Evolutionary conservation across 2,329 filamentous ascomycete genomes (phyloP), one percentile per base, ranked within the genome.

Genomic region (Colletotrichum gigasporum): DNA sequence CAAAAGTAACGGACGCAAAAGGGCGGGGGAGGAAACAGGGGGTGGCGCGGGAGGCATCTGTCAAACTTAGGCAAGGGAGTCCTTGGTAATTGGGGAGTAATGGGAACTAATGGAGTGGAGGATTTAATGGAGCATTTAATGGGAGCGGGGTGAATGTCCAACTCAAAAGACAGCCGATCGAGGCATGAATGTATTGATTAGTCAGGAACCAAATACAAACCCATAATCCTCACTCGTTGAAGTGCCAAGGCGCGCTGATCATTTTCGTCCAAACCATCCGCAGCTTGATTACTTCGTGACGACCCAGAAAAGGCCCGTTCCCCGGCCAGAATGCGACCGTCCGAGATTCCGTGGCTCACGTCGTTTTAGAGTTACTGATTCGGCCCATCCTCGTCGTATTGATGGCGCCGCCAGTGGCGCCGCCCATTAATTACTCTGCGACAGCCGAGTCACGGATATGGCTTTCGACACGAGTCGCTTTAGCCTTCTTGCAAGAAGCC

Each of bases 141-240:
- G 32, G 30, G n/a, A 50, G 34, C 24, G 24, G 16, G 18, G 22
- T n/a, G 41, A 30, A 47, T 35, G 24, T 52, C 24, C 11, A 22
- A 24, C 28, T 50, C 4, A 32, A 24, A 41, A 11, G 34, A 12
- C 11, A n/a, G 26, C 41, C 56, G 48, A 48, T 53, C 56, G 37
- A 52, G 48, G 42, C 56, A 61, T 64, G 42, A 61, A 50, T 34
- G 39, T 44, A 20, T 50, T 54, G 24, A 61, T 61, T 50, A n/a
- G 4, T n/a, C 22, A 18, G 30, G 37, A 51, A 41, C 26, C 41
- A 41, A 59, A 42, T 32, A 32, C 16, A 35, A 24, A 30, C 34
- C 18, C 32, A 26, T 39, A 14, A 20, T 35, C 10, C 18, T 16
- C 4, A 34, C 48, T 3, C 14, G 14, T 22, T 22, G 9, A 35